Evolutionary conservation across 257 asterid species (phyloP).

Genomic region (Anisodus tanguticus): DNA sequence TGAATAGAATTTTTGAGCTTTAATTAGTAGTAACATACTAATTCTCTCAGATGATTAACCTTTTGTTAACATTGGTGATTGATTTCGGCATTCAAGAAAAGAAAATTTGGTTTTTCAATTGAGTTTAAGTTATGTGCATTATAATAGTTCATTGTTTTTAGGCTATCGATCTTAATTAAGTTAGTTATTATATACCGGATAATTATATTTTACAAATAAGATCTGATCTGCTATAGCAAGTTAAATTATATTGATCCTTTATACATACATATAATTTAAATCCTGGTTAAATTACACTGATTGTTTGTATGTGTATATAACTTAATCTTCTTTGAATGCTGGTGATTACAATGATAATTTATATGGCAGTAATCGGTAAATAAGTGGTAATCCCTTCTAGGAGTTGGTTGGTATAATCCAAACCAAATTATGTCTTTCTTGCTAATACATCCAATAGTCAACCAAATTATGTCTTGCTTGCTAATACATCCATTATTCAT

Average conservation of each 20-base stretch:
- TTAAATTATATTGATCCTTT: not conserved
- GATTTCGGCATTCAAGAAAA: constrained; percentile 26
- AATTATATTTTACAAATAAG: not conserved
- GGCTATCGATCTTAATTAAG: not conserved
- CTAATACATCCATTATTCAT: constrained; percentile 8
- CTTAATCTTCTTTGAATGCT: not conserved
- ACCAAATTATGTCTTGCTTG: constrained; percentile 13
- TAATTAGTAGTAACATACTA: constrained; percentile 29
- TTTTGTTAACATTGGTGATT: constrained; percentile 30
- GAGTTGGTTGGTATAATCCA: not conserved
- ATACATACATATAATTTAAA: not conserved
- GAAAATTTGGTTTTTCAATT: not conserved
- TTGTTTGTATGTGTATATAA: not conserved
- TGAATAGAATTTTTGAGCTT: constrained; percentile 20
- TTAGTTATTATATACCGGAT: too few relatives aligned
- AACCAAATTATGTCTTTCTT: constrained; percentile 16
- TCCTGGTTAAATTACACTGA: not conserved
- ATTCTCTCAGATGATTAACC: constrained; percentile 26
- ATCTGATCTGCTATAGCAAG: not conserved
- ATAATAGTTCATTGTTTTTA: not conserved
- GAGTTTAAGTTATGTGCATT: not conserved
- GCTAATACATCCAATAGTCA: not conserved
- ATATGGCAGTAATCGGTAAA: not conserved
- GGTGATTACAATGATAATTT: not conserved
- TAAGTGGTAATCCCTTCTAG: not conserved